These are phyloP conservation scores for Pseudogymnoascus sp. DNA, from an alignment of 2,329 filamentous ascomycete species.

Conservation along the genomic window DNA sequence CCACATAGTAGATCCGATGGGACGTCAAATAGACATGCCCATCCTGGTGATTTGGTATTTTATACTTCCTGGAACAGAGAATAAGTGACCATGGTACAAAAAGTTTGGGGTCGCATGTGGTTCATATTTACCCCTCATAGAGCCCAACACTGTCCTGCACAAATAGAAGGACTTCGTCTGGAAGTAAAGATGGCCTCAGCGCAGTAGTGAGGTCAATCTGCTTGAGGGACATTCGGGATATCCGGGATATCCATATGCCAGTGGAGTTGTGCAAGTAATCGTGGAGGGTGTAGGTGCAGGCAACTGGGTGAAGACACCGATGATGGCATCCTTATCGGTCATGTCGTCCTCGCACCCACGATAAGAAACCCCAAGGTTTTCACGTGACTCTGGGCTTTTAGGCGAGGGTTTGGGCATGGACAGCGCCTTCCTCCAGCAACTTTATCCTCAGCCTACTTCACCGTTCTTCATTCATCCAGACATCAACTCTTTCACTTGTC, in stretches of 20 bases:
- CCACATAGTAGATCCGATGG: constrained; percentile 90
- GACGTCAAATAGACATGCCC: constrained; percentile 95
- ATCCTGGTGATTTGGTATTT: constrained; percentile 88
- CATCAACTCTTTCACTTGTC: neutral
- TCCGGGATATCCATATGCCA: constrained; percentile 47
- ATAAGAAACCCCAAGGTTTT: neutral
- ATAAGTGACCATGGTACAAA: constrained; percentile 11
- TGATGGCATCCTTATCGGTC: constrained; percentile 9
- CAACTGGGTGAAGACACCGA: neutral
- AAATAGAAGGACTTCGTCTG: constrained; percentile 90
- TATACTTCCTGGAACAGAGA: constrained; percentile 64
- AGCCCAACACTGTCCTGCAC: constrained; percentile 96
- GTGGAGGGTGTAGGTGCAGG: neutral
- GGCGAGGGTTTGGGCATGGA: constrained; percentile 4
- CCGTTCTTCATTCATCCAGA: neutral
- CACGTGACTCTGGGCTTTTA: neutral
- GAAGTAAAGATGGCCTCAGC: constrained; percentile 80
- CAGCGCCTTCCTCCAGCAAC: neutral
- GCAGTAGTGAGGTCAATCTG: constrained; percentile 92
- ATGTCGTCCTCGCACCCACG: neutral
- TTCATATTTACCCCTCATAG: constrained; percentile 75
- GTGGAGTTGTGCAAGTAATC: constrained; percentile 4
- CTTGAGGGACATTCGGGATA: constrained; percentile 92
- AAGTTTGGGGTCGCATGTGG: neutral
- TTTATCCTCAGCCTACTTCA: constrained; percentile 2